phyloP scores from a whole-genome alignment of 225 moss, liverwort and hornwort species.

The Bryum argenteum region DNA sequence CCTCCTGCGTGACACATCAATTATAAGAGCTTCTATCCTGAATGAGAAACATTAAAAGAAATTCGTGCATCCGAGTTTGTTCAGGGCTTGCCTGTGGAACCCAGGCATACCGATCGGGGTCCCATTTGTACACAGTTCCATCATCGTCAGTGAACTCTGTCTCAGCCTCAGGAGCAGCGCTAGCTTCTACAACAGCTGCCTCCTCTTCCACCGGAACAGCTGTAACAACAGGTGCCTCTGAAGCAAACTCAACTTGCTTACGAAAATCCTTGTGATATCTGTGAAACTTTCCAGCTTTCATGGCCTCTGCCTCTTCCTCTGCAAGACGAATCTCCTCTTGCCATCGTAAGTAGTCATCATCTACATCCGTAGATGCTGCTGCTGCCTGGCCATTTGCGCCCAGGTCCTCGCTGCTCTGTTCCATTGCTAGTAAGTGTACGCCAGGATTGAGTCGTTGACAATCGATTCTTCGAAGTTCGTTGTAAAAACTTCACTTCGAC shows the following conservation, averaged over 20 bases:
- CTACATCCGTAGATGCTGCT: constrained; percentile 51
- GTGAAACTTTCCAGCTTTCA: constrained; percentile 78
- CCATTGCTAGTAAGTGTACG: constrained; percentile 37
- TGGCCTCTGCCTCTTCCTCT: constrained; percentile 91
- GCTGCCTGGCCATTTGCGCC: constrained; percentile 51
- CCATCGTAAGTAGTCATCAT: constrained; percentile 90
- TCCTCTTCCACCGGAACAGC: constrained; percentile 34
- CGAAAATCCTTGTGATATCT: constrained; percentile 65
- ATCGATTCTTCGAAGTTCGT: constrained; percentile 13
- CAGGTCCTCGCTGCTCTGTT: constrained; percentile 42
- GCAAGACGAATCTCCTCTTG: constrained; percentile 94
- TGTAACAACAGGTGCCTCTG: constrained; percentile 30
- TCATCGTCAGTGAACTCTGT: constrained; percentile 96
- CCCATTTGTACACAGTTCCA: constrained; percentile 94
- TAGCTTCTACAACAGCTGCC: constrained; percentile 36
- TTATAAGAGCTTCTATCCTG: constrained; percentile 11
- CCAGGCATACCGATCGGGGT: constrained; percentile 78
- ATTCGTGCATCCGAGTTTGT: background rate
- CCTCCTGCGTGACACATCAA: constrained; percentile 42
- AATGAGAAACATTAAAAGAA: constrained; percentile 8
- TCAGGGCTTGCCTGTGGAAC: constrained; percentile 76
- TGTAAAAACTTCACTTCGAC: constrained; percentile 9
- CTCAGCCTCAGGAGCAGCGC: constrained; percentile 68
- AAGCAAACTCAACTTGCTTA: constrained; percentile 63
- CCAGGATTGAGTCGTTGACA: constrained; percentile 15